These are phyloP conservation scores for Oryza brachyantha DNA, from an alignment of 176 grass and related monocot species.

Conservation along the genomic window DNA sequence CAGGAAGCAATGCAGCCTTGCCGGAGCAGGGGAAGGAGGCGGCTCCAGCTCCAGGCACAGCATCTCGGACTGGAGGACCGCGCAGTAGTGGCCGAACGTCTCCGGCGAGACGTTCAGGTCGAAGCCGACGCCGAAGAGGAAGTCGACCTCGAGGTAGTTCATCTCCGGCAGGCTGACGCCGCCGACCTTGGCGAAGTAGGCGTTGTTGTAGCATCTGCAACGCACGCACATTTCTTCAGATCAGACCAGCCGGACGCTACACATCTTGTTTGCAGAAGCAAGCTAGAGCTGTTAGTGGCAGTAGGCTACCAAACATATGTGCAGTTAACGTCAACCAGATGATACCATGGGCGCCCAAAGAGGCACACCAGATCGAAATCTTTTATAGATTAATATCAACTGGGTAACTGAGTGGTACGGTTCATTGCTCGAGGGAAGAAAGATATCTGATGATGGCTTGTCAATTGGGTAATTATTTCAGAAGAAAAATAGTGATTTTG, in stretches of 20 bases:
- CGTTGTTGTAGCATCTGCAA: slow-evolving; percentile 50
- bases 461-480: slow-evolving; percentile 12
- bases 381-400: slow-evolving; percentile 13
- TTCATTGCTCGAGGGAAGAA: background rate
- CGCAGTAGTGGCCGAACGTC: slow-evolving; percentile 47
- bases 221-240: background rate
- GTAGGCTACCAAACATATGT: background rate
- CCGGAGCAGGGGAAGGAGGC: background rate
- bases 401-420: slow-evolving; percentile 2
- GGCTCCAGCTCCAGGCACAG: slow-evolving; percentile 25
- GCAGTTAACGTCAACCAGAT: background rate
- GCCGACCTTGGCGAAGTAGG: slow-evolving; percentile 47
- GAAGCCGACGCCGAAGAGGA: slow-evolving; percentile 43
- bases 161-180: slow-evolving; percentile 56
- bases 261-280: background rate
- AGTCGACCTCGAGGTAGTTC: slow-evolving; percentile 61
- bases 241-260: background rate
- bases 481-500: background rate
- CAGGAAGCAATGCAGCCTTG: slow-evolving; percentile 33
- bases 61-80: slow-evolving; percentile 44
- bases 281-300: background rate
- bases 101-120: slow-evolving; percentile 45
- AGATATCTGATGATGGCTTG: slow-evolving; percentile 3
- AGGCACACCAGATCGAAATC: background rate
- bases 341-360: background rate